These are phyloP conservation scores for Metarhizium brunneum DNA, from an alignment of 2,329 filamentous ascomycete genomes.

Conservation along the genomic window DNA sequence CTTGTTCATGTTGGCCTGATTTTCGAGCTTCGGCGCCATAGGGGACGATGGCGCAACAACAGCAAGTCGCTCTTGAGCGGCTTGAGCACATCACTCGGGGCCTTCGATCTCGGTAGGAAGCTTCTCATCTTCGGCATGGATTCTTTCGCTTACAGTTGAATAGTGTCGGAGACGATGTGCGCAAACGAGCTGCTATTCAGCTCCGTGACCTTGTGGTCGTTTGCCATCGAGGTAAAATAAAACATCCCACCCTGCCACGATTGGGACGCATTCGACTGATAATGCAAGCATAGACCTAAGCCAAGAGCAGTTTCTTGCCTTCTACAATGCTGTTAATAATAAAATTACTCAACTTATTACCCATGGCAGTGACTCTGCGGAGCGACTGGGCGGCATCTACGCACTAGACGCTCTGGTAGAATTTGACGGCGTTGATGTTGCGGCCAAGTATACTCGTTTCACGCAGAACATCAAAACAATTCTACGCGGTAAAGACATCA, in stretches of 20 bases:
- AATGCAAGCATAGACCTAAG: constrained; percentile 51
- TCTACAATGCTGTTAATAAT: constrained; percentile 48
- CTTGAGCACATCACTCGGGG: constrained; percentile 46
- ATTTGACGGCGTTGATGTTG: constrained; percentile 90
- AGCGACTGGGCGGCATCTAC: constrained; percentile 84
- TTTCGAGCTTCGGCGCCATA: constrained; percentile 12
- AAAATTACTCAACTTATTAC: constrained; percentile 60
- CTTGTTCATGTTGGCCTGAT: constrained; percentile 21
- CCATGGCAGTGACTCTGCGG: constrained; percentile 76
- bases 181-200: constrained; percentile 43
- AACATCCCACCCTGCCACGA: background rate
- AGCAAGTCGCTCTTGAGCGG: constrained; percentile 44
- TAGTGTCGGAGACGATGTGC: constrained; percentile 36
- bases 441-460: constrained; percentile 89
- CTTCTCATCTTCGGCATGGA: background rate
- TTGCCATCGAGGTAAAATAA: constrained; percentile 42
- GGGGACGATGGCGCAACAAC: constrained; percentile 33
- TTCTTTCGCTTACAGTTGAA: constrained; percentile 9
- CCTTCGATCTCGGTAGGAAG: constrained; percentile 42
- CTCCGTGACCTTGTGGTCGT: constrained; percentile 45
- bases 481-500: constrained; percentile 81
- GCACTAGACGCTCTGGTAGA: constrained; percentile 90
- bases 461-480: constrained; percentile 83
- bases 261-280: background rate
- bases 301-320: constrained; percentile 62